Evolutionary conservation across 2,329 filamentous ascomycete genomes (phyloP), one percentile per base, ranked within the genome.

Genomic region (Niveomyces coronatus): DNA sequence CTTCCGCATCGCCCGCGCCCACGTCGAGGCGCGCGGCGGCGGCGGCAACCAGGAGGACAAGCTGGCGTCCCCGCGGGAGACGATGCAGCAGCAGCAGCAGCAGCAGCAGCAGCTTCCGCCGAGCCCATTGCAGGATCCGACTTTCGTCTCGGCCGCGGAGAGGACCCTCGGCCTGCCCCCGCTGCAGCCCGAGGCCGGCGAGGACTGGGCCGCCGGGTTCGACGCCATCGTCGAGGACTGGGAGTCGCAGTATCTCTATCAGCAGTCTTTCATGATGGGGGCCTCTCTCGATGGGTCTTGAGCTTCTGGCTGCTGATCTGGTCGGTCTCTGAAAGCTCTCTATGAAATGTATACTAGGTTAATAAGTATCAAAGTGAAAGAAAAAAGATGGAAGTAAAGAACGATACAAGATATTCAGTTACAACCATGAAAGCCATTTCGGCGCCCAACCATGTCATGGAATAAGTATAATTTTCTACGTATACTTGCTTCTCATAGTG

Each of bases 141-240:
- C 39, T 3, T 36, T 32, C 18, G 28, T 33, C 13, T 24, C 27
- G 4, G 14, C 34, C 5, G 33, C 32, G 2, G 39, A 36, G 17
- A 27, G 33, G 22, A 41, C 39, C 3, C 33, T 41, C 4, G 37
- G 37, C 11, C 14, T 41, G 5, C n/a, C n/a, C n/a, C 39, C 39
- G 11, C 29, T 41, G 22, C 39, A 41, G 18, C 15, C 34, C 8
- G 34, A 35, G 7, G 20, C 39, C 9, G 29, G 31, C 3, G 31
- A 41, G 14, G 28, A 41, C 5, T 41, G 39, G 39, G 33, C 28
- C 17, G 29, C 27, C 5, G n/a, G n/a, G n/a, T 41, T 41, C 33
- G 33, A 41, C n/a, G 32, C 39, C 5, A 41, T 41, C 27, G 33
- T 41, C 9, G 39, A 41, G 17, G 39, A 36, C 13, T 41, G 39